Evolutionary conservation across 1,284 basidiomycete species (phyloP), one percentile per base, ranked within the genome.

Genomic region (Moesziomyces aphidis): DNA sequence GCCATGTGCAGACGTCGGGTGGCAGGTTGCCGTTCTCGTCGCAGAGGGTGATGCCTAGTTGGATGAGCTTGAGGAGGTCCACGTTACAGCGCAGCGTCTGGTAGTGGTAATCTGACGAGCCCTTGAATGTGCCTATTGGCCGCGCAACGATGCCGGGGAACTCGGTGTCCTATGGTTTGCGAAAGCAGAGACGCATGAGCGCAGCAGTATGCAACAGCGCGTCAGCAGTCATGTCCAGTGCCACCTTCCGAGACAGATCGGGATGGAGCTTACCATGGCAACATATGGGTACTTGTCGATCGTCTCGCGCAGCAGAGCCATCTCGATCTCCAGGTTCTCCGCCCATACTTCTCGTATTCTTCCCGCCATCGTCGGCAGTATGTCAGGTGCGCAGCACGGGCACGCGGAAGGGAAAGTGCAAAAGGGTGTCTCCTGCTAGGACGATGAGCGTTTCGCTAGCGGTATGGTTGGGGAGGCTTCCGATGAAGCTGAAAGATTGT

Each of bases 81-180:
- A 99, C 97, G 85, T 99, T 99, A 58, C 84, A 85, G 73, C 96
- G 90, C 91, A 99, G 95, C 5, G 97, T 99, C 86, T 99, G 96
- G 86, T 97, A 99, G 86, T 99, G 96, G 83, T 98, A 98, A 86
- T 99, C 96, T 19, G 94, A 94, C 13, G 94, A 94, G 0, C 95
- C 96, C 85, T 94, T 95, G 88, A 97, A 99, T 43, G 91, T 89
- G 15, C 96, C 96, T 84, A 99, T 97, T 15, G 97, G 96, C 21
- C 97, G 89, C 10, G 96, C 97, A 46, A 99, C 96, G 52, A 98
- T 96, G 10, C 97, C 97, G 28, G 96, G 96, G 85, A 99, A 99
- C 86, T 99, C 97, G 69, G 97, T 98, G 85, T 99, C 96, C 66
- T 76, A 28, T 48, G 1, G 39, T 13, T 13, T 5, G 23, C n/a